Percentiles rank a stretch among this genome's conserved stretches.
phyloP scores from a whole-genome alignment of 306 rosid species.

The Cicer judaicum region DNA sequence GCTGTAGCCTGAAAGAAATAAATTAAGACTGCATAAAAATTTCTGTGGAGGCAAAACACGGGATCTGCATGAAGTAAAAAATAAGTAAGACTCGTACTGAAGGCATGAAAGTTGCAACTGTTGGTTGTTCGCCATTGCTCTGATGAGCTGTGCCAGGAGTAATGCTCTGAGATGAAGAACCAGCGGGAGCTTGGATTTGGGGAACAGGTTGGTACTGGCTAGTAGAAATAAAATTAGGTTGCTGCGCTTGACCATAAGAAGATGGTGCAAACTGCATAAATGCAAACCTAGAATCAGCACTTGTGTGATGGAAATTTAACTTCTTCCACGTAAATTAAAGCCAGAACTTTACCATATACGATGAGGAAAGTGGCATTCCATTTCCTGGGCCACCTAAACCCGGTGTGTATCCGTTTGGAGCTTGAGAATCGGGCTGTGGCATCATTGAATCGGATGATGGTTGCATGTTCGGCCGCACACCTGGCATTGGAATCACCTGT shows the following conservation, averaged over 20 bases:
- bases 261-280: slow-evolving; percentile 66
- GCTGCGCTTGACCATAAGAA: slow-evolving; percentile 71
- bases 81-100: slow-evolving; percentile 55
- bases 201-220: slow-evolving; percentile 66
- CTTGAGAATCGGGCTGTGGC: slow-evolving; percentile 62
- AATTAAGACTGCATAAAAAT: slow-evolving; percentile 20
- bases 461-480: slow-evolving; percentile 66
- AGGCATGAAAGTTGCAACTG: slow-evolving; percentile 52
- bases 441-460: slow-evolving; percentile 60
- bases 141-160: slow-evolving; percentile 54
- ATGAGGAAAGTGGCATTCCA: slow-evolving; percentile 58
- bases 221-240: slow-evolving; percentile 51
- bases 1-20: slow-evolving; percentile 57
- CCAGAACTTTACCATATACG: slow-evolving; percentile 69
- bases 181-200: slow-evolving; percentile 58
- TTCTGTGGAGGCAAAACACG: slow-evolving; percentile 18
- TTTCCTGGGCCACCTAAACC: slow-evolving; percentile 65
- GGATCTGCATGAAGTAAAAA: slow-evolving; percentile 27
- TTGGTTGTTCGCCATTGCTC: slow-evolving; percentile 58
- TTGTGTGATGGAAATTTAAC: slow-evolving; percentile 11
- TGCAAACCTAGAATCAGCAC: slow-evolving; percentile 45
- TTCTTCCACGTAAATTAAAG: slow-evolving; percentile 26
- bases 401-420: slow-evolving; percentile 66
- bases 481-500: slow-evolving; percentile 67
- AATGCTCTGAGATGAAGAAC: slow-evolving; percentile 58